Percentiles rank a stretch among this genome's conserved stretches.
These are phyloP conservation scores for Hymenotorrendiella dingleyae DNA, from an alignment of 2,329 filamentous ascomycete genomes.

Conservation along the genomic window DNA sequence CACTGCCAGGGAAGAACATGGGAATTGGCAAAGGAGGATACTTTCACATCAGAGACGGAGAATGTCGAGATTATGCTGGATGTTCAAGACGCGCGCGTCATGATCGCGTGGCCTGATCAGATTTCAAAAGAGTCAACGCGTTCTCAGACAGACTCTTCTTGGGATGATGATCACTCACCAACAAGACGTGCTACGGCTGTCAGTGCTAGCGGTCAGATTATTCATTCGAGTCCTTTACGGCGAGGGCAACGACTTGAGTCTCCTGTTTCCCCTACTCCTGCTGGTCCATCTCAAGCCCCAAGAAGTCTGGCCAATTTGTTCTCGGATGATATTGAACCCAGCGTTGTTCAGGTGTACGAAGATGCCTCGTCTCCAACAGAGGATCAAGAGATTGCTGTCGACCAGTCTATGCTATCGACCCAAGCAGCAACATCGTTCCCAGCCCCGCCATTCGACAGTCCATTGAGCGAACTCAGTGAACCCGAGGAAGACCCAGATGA, in stretches of 20 bases:
- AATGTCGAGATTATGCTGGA: constrained; percentile 89
- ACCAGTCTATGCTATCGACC: constrained; percentile 22
- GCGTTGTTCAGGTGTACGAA: constrained; percentile 66
- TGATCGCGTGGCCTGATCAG: constrained; percentile 77
- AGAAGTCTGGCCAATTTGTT: constrained; percentile 24
- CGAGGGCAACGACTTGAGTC: constrained; percentile 56
- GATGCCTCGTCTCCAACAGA: constrained; percentile 56
- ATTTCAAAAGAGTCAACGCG: constrained; percentile 39
- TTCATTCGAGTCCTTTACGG: constrained; percentile 58
- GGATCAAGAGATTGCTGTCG: constrained; percentile 24
- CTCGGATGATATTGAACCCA: constrained; percentile 39
- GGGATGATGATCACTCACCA: constrained; percentile 50
- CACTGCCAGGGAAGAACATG: constrained; percentile 85
- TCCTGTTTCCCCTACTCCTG: constrained; percentile 67
- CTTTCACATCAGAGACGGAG: constrained; percentile 84
- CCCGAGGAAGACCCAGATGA: constrained; percentile 68
- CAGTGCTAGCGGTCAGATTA: constrained; percentile 31
- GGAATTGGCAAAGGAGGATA: constrained; percentile 81
- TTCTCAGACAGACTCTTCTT: constrained; percentile 50
- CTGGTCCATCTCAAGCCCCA: constrained; percentile 16
- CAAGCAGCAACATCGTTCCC: constrained; percentile 24
- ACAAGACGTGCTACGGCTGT: constrained; percentile 43
- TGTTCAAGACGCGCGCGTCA: constrained; percentile 84
- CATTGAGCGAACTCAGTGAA: constrained; percentile 50
- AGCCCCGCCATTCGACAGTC: constrained; percentile 16